Base-by-base conservation (phyloP, 1,139 yeast species). In the Saccharomyces hybrid region DNA sequence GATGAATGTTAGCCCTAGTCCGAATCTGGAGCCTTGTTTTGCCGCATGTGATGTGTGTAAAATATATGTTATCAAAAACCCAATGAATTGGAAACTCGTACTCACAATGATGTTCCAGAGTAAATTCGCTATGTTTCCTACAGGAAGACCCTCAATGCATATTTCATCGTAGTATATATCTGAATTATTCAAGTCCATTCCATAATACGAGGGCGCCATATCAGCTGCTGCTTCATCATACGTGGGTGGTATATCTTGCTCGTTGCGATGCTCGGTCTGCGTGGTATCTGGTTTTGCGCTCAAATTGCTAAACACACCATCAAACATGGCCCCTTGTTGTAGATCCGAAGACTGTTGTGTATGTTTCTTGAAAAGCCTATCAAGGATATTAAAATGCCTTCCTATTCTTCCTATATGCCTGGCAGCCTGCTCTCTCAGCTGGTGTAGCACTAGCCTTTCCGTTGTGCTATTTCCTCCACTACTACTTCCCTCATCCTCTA, bases 1-100 rank as follows among this genome's bases (percentile, higher is more conserved):
- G 50, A 91, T 76, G 61, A 95, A 80, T 0, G 97, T 90, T 54
- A 88, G 70, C 2, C 99, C 99, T 55, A 93, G 75, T 0, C 99
- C 99, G n/a, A 93, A 88, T 57, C 97, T 77, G 1, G 97, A 86
- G 6, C 99, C 99, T 64, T 91, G 93, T 67, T 89, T 89, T 4
- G 98, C 96, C 5, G 98, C 98, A 68, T 93, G 99, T 1, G 97
- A 88, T 1, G 99, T 91, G 72, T 93, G 99, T 54, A 95, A 75
- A 51, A 93, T 75, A 69, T 91, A 93, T 26, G 99, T 91, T 54
- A 93, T 77, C 52, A 93, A 78, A 70, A 95, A 95, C 5, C 99
- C 99, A 42, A 93, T 86, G 68, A 88, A 88, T 70, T 93, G 97
- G 75, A 93, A 93, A 46, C 96, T 88, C 13, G 89, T 80, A 20